Percentiles rank a stretch among this genome's conserved stretches.
Evolutionary conservation across 768 basidiomycete genomes (phyloP).

Genomic region (Galerina marginata): DNA sequence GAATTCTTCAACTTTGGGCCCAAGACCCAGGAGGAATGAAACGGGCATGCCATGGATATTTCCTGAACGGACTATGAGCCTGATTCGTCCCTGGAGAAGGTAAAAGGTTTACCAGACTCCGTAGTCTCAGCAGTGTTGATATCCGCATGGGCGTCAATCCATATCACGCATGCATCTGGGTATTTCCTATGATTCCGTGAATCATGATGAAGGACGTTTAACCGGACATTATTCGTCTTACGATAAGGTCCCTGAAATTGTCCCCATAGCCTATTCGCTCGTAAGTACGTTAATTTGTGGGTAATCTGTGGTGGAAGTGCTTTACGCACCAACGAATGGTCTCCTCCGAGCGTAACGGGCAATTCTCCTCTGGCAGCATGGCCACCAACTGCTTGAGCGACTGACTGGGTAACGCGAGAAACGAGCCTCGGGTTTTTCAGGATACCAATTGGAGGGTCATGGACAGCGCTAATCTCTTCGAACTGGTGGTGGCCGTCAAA

Average conservation of each 20-base stretch:
- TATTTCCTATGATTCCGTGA: slow-evolving; percentile 51
- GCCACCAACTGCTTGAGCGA: slow-evolving; percentile 75
- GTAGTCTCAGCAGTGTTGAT: slow-evolving; percentile 92
- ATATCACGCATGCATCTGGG: slow-evolving; percentile 86
- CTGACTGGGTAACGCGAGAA: slow-evolving; percentile 78
- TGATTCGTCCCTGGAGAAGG: slow-evolving; percentile 11
- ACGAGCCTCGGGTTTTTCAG: slow-evolving; percentile 92
- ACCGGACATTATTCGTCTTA: slow-evolving; percentile 33
- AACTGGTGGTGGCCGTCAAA: slow-evolving; percentile 94
- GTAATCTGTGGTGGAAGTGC: slow-evolving; percentile 2
- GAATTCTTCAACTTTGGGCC: slow-evolving; percentile 46
- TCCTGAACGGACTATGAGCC: slow-evolving; percentile 46
- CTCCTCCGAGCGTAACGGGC: slow-evolving; percentile 92
- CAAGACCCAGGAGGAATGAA: slow-evolving; percentile 83
- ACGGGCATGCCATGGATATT: slow-evolving; percentile 99
- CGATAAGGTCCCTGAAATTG: slow-evolving; percentile 88
- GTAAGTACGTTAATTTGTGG: slow-evolving; percentile 3
- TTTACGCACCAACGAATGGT: slow-evolving; percentile 84
- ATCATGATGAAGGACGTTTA: too few relatives aligned
- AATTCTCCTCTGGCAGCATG: slow-evolving; percentile 82
- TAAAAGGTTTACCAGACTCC: slow-evolving; percentile 57
- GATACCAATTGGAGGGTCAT: slow-evolving; percentile 84
- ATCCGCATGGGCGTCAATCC: slow-evolving; percentile 98
- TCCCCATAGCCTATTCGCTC: slow-evolving; percentile 75
- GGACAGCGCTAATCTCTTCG: slow-evolving; percentile 65